Percentiles rank a stretch among this genome's conserved stretches.
phyloP scores from a whole-genome alignment of 306 rosid genomes.

The Trichosanthes cucumerina region DNA sequence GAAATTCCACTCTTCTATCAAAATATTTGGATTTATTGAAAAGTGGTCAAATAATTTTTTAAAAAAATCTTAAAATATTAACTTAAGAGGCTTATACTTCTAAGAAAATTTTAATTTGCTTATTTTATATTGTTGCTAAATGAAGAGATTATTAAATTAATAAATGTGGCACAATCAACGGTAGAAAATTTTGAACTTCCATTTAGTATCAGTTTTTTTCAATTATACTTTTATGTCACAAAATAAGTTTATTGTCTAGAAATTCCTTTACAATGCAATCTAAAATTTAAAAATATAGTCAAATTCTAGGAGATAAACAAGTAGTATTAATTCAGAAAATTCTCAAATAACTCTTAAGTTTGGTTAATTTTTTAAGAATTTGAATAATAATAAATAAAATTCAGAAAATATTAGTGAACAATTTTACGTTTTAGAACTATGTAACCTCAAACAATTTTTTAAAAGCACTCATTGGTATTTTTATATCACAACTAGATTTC shows the following conservation, averaged over 20 bases:
- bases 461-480: background rate
- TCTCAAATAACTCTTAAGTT: background rate
- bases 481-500: background rate
- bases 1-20: constrained; percentile 1
- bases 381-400: background rate
- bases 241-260: background rate
- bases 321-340: background rate
- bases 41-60: background rate
- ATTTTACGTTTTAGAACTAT: background rate
- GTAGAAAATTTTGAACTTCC: background rate
- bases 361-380: background rate
- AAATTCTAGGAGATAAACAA: background rate
- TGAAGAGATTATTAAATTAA: background rate
- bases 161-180: background rate
- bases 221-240: background rate
- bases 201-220: background rate
- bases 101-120: background rate
- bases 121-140: background rate
- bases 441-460: background rate
- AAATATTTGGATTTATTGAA: background rate
- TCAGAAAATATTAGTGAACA: background rate
- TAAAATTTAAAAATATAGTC: background rate
- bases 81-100: background rate
- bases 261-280: background rate
- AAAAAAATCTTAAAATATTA: background rate